A percentile compares a stretch with the other conserved stretches of the same genome.
Conservation (phyloP, 495 filamentous ascomycete genomes). For the Cryomyces minteri region DNA sequence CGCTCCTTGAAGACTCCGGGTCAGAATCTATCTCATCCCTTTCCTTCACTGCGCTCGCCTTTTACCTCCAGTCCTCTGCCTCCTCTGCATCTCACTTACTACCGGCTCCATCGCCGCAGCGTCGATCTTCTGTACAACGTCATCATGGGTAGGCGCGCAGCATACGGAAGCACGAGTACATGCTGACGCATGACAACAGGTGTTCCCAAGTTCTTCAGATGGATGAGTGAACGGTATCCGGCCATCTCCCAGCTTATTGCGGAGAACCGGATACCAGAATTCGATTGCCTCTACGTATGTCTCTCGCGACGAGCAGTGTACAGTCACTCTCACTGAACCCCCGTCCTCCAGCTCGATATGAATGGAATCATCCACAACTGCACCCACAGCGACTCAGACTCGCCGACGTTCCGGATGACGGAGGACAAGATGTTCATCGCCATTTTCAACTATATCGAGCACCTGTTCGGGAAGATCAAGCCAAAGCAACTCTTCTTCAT, state of each 20-base stretch:
- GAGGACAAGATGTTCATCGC: slow-evolving; percentile 99
- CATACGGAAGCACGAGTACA: no score
- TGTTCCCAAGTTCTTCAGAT: slow-evolving; percentile 91
- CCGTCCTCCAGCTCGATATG: slow-evolving; percentile 51
- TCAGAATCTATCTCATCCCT: no score
- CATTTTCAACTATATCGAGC: slow-evolving; percentile 99
- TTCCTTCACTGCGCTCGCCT: no score
- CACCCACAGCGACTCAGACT: slow-evolving; percentile 87
- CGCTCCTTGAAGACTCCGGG: no score
- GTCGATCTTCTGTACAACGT: no score
- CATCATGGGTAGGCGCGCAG: no score
- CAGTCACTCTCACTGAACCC: background rate
- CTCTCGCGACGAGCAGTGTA: slow-evolving; percentile 3
- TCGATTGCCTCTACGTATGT: slow-evolving; percentile 82
- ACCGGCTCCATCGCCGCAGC: no score
- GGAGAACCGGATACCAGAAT: slow-evolving; percentile 97
- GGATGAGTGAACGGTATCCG: slow-evolving; percentile 98
- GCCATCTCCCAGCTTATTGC: slow-evolving; percentile 97
- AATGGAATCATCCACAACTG: slow-evolving; percentile 99
- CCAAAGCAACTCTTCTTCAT: slow-evolving; percentile 98
- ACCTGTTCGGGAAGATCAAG: slow-evolving; percentile 96
- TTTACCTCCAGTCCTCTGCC: no score
- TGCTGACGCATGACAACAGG: slow-evolving; percentile 30
- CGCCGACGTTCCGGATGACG: slow-evolving; percentile 77
- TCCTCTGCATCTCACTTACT: no score